A percentile compares a stretch with the other conserved stretches of the same genome.
Evolutionary conservation across 768 basidiomycete genomes (phyloP).

Genomic region (Agaricus blazei): DNA sequence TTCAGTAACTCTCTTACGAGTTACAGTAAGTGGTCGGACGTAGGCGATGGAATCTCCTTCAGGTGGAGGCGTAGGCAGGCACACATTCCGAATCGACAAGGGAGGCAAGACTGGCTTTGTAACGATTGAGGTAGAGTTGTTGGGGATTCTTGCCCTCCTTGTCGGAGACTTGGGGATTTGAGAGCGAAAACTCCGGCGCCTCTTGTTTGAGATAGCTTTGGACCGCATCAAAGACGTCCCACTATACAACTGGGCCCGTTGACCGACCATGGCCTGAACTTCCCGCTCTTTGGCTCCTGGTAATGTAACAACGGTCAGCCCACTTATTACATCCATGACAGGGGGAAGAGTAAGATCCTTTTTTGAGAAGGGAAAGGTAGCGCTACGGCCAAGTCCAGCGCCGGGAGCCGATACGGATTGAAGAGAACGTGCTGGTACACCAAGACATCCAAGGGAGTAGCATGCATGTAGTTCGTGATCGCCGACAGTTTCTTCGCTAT

Average conservation of each 20-base stretch:
- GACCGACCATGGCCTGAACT: not conserved
- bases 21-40: conserved; percentile 1
- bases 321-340: not conserved
- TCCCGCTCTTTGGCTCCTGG: conserved; percentile 2
- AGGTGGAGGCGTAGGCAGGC: not conserved
- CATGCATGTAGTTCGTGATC: not conserved
- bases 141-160: not conserved
- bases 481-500: not conserved
- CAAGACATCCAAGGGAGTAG: not conserved
- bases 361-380: conserved; percentile 2
- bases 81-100: not conserved
- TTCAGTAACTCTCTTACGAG: not conserved
- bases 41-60: not conserved
- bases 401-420: not conserved
- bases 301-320: not conserved
- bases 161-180: not conserved
- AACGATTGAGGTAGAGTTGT: not conserved
- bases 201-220: conserved; percentile 2
- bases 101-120: not conserved
- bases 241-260: not conserved
- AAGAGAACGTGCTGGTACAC: not conserved
- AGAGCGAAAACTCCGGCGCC: not conserved
- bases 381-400: conserved; percentile 1
- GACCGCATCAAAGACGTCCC: not conserved
- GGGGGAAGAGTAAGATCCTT: not conserved